These are phyloP conservation scores for Metschnikowia arizonensis DNA, from an alignment of 805 yeast species.

Conservation along the genomic window DNA sequence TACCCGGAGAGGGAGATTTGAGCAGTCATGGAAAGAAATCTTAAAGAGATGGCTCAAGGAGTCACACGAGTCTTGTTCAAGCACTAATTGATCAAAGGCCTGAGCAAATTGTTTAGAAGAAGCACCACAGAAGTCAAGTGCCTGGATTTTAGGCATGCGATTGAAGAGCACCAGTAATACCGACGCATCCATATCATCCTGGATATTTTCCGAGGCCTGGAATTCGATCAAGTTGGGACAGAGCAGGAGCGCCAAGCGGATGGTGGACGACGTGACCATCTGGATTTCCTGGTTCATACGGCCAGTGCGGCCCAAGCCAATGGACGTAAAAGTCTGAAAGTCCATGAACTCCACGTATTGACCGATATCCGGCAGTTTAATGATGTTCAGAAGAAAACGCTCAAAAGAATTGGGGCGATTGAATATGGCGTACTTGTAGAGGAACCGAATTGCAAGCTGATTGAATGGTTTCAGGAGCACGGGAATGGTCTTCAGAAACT, in stretches of 20 bases:
- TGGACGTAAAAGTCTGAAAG: constrained; percentile 82
- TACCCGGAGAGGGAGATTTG: constrained; percentile 60
- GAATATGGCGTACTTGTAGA: constrained; percentile 66
- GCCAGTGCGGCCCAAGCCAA: constrained; percentile 85
- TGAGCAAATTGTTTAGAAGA: constrained; percentile 58
- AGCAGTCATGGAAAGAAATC: constrained; percentile 83
- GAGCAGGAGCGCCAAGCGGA: constrained; percentile 54
- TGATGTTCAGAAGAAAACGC: constrained; percentile 56
- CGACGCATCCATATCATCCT: constrained; percentile 67
- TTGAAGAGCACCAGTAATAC: constrained; percentile 56
- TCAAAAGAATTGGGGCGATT: constrained; percentile 79
- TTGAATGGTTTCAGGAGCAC: constrained; percentile 57
- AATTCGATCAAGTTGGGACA: constrained; percentile 74
- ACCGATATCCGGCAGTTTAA: constrained; percentile 44
- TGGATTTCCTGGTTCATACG: constrained; percentile 89
- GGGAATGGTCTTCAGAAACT: constrained; percentile 49
- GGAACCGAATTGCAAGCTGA: constrained; percentile 51
- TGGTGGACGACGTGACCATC: constrained; percentile 76
- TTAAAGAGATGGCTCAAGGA: constrained; percentile 28
- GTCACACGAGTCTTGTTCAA: constrained; percentile 12
- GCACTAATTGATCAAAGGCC: constrained; percentile 48
- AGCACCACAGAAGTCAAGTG: constrained; percentile 87
- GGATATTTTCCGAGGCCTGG: constrained; percentile 79
- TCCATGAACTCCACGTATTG: constrained; percentile 71
- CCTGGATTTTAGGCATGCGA: constrained; percentile 50